Base-by-base conservation (phyloP, 1,284 basidiomycete genomes). In the Trichosporon ovoides region DNA sequence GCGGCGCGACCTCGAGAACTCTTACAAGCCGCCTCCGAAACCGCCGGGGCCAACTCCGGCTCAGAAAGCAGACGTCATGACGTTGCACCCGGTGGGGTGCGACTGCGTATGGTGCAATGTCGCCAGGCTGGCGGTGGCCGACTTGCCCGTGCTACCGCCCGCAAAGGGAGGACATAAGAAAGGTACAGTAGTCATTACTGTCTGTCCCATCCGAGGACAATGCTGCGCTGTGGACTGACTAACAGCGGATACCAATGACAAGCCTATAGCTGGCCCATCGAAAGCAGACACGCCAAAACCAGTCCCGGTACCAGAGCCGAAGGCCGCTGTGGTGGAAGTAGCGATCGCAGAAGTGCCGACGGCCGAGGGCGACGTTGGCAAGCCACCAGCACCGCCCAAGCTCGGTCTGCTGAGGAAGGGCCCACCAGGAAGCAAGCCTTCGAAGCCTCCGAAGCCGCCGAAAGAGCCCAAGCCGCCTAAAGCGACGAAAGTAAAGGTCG, bases 71-170 rank as follows among this genome's bases (percentile, higher is more conserved):
- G 43, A 48, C 43, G 10, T 48, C 22, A 28, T 48, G 43, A 48
- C 43, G 24, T 28, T 24, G 14, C 43, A 48, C 19, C 43, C 43
- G 28, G 22, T 14, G 14, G 16, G 28, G 22, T 48, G 43, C 43
- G 43, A 48, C 43, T 48, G 43, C 43, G 43, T 48, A 2, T 48
- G 43, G 43, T 48, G 43, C 43, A 48, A 14, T 19, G 22, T 48
- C 6, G 43, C 22, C 4, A 22, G 43, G 24, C 12, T 7, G 24
- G 16, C 9, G 43, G 43, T n/a, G 22, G 28, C 28, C 28, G 28
- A 31, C 28, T 31, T 31, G 28, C 28, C 28, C 28, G 28, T 31
- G 9, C 28, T 31, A 9, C 28, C 28, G 28, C 9, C 28, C 28
- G 28, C 28, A 31, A 31, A 24, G 20, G 18, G 9, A 13, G 43